phyloP scores from a whole-genome alignment of 163 green algal genomes.

The Prototheca wickerhamii region DNA sequence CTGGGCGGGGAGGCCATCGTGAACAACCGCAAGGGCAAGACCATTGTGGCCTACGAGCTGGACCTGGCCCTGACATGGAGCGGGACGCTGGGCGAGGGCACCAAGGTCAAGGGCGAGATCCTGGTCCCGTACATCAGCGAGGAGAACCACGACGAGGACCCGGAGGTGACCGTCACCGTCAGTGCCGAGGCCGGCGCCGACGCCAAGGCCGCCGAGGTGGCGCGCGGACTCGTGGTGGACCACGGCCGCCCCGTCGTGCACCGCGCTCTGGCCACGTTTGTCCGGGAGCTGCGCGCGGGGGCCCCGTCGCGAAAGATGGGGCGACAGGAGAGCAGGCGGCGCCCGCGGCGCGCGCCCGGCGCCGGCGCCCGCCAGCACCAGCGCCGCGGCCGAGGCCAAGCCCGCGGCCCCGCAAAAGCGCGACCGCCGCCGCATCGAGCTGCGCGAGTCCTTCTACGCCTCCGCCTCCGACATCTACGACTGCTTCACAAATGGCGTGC shows the following conservation, averaged over 20 bases:
- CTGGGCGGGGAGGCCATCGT: conserved; percentile 66
- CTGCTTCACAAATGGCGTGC: conserved; percentile 50
- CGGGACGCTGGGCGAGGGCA: conserved; percentile 23
- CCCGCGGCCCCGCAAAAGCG: conserved; percentile 1
- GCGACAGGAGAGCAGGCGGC: neutral
- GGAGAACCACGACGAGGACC: conserved; percentile 90
- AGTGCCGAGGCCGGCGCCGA: no score
- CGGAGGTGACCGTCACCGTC: conserved; percentile 58
- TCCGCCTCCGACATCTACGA: conserved; percentile 75
- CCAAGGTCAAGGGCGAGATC: conserved; percentile 24
- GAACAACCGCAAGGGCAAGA: conserved; percentile 92
- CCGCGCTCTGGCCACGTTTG: conserved; percentile 43
- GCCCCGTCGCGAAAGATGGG: conserved; percentile 25
- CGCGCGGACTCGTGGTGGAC: conserved; percentile 1
- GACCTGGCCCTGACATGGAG: conserved; percentile 61
- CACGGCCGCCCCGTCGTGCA: conserved; percentile 20
- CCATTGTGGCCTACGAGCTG: conserved; percentile 75
- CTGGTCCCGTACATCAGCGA: conserved; percentile 84
- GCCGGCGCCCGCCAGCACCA: conserved; percentile 1
- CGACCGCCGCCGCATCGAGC: conserved; percentile 30
- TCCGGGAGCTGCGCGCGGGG: conserved; percentile 63
- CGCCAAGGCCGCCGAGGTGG: neutral
- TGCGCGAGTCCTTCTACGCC: conserved; percentile 78
- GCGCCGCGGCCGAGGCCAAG: conserved; percentile 1
- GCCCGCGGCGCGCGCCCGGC: conserved; percentile 1